These are phyloP conservation scores for Mrakia frigida DNA, from an alignment of 768 basidiomycete species.

Conservation along the genomic window DNA sequence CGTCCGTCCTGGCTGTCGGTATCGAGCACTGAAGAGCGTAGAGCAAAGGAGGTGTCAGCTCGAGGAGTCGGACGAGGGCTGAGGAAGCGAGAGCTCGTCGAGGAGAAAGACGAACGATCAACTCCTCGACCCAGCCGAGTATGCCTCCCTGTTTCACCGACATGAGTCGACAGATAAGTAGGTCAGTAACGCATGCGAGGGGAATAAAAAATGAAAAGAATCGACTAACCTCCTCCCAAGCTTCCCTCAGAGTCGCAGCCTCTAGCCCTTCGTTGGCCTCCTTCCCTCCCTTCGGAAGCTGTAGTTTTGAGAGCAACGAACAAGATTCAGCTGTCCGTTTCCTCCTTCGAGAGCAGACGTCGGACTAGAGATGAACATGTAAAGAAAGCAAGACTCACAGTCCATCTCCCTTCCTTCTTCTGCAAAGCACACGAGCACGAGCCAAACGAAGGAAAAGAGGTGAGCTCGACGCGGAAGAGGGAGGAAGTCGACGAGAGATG, in stretches of 20 bases:
- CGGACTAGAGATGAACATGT: neutral
- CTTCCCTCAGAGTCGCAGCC: neutral
- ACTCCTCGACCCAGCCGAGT: neutral
- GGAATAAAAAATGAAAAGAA: neutral
- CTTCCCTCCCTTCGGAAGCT: constrained; percentile 1
- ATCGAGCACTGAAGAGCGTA: neutral
- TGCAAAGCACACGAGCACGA: neutral
- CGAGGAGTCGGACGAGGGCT: neutral
- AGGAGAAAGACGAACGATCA: neutral
- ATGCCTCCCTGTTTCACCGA: neutral
- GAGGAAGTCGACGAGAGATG: neutral
- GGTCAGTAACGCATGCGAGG: neutral
- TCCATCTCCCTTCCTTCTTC: constrained; percentile 13
- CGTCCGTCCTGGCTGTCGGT: neutral
- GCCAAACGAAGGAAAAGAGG: neutral
- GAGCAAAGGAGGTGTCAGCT: neutral
- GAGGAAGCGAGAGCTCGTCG: neutral
- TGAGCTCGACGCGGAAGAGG: neutral
- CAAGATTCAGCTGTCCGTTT: neutral
- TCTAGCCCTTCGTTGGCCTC: neutral
- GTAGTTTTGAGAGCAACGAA: neutral
- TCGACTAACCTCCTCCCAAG: constrained; percentile 3
- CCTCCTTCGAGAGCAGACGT: neutral
- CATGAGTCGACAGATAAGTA: neutral
- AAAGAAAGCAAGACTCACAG: neutral